These are phyloP conservation scores for Populus alba DNA, from an alignment of 345 rosid species.

Conservation along the genomic window DNA sequence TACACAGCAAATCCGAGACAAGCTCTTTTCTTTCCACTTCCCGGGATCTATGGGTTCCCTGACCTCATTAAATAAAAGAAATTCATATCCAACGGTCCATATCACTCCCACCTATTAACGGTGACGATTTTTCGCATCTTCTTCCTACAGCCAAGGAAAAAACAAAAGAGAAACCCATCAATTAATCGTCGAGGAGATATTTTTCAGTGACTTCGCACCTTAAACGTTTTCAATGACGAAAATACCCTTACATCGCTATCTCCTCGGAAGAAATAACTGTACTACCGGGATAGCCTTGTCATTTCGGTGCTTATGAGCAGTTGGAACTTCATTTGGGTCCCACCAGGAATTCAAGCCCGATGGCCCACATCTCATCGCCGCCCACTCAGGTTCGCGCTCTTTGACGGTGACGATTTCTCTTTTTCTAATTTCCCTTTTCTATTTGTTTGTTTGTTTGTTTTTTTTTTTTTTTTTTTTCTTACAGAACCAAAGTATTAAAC, in stretches of 20 bases:
- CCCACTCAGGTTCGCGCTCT: conserved; percentile 34
- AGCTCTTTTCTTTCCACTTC: conserved; percentile 4
- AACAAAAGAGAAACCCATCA: background rate
- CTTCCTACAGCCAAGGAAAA: background rate
- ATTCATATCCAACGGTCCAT: conserved; percentile 21
- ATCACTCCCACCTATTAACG: conserved; percentile 21
- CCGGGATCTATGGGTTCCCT: conserved; percentile 10
- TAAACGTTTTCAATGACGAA: background rate
- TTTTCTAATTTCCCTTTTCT: background rate
- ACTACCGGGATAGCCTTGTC: conserved; percentile 6
- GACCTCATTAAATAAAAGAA: background rate
- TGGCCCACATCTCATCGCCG: conserved; percentile 28
- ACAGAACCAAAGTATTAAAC: background rate
- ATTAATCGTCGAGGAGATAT: background rate
- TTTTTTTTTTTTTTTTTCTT: background rate
- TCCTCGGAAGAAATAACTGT: background rate
- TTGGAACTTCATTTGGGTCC: conserved; percentile 17
- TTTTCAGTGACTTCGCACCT: conserved; percentile 9
- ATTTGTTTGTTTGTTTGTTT: no score
- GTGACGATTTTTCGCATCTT: conserved; percentile 28
- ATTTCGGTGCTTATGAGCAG: background rate
- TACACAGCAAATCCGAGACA: conserved; percentile 11
- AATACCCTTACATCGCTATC: background rate
- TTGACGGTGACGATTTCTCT: conserved; percentile 33
- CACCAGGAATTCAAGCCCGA: conserved; percentile 23